Base-by-base conservation (phyloP, 257 asterid genomes). In the Solanum acaule region DNA sequence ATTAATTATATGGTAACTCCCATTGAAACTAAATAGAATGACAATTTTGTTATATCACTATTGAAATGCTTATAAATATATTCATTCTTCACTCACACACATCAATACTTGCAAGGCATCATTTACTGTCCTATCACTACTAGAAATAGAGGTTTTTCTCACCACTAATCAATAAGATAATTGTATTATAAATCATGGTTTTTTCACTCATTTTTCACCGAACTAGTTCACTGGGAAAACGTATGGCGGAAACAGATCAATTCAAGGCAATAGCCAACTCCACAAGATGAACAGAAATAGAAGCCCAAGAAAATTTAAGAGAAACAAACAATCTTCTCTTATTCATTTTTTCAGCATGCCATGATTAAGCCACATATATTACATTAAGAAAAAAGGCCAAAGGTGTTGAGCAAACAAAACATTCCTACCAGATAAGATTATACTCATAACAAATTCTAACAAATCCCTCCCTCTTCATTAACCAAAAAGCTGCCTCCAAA, bases 361-460 rank as follows among this genome's bases (percentile, higher is more conserved):
- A 35, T 46, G 25, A 84, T 87, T 67, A 86, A 63, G 72, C 65
- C 67, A 44, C 52, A 44, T 34, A 46, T 59, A 59, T 27, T 27
- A 46, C 56, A 81, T 86, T 86, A 68, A 13, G 16, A 46, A 8
- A 82, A 68, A 70, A 44, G 35, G 76, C 34, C 18, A 11, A 29
- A 34, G 29, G 75, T 52, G 40, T 44, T 42, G 29, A 84, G 63
- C 76, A 65, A 87, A 49, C 3, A 88, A 87, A 91, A 89, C 70
- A 70, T 68, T 35, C 40, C 70, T 46, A 44, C 29, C 68, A 82
- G 71, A 75, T 37, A 42, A 59, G 35, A 35, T 34, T 34, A 8
- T 34, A 61, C 22, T 29, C 37, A 77, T 63, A 76, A 85, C 44
- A 29, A 20, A 72, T 18, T 16, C 20, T 63, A 76, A 85, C 44